A percentile compares a stretch with the other conserved stretches of the same genome.
Evolutionary conservation across 768 basidiomycete species (phyloP).

Genomic region (Leccinum boreale): DNA sequence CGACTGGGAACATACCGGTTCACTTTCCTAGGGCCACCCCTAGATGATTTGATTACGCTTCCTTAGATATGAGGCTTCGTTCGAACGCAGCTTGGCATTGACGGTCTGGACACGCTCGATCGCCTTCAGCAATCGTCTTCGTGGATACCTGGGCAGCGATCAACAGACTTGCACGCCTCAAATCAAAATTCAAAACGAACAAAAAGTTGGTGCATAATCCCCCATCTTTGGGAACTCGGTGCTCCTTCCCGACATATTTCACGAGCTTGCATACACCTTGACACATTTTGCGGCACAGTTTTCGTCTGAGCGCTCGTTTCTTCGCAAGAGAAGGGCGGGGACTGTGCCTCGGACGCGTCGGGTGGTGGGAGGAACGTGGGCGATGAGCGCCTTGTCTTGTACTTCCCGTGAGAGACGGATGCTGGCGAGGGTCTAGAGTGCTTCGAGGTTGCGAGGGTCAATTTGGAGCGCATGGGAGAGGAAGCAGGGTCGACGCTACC

Average conservation of each 20-base stretch:
- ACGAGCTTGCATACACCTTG: slow-evolving; percentile 32
- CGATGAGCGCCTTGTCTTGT: too few relatives aligned
- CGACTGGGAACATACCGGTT: not conserved
- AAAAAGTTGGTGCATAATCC: not conserved
- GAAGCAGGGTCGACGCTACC: too few relatives aligned
- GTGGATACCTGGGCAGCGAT: not conserved
- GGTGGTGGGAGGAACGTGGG: too few relatives aligned
- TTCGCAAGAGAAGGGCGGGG: slow-evolving; percentile 12
- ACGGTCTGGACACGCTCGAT: slow-evolving; percentile 18
- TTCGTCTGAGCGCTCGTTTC: slow-evolving; percentile 31
- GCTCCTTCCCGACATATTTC: not conserved
- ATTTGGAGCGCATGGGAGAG: too few relatives aligned
- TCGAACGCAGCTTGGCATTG: slow-evolving; percentile 80
- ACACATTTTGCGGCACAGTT: slow-evolving; percentile 4
- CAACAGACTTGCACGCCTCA: not conserved
- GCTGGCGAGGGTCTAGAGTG: too few relatives aligned
- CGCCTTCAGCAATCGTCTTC: not conserved
- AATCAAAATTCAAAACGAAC: not conserved
- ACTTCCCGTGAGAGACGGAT: too few relatives aligned
- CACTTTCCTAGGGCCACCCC: not conserved
- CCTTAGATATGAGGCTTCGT: slow-evolving; percentile 14
- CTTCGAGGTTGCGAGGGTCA: too few relatives aligned
- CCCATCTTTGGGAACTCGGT: not conserved
- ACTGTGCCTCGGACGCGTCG: too few relatives aligned
- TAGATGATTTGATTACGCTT: not conserved